A percentile compares a stretch with the other conserved stretches of the same genome.
Conservation (phyloP, 495 filamentous ascomycete genomes). For the Acidiella bohemica region DNA sequence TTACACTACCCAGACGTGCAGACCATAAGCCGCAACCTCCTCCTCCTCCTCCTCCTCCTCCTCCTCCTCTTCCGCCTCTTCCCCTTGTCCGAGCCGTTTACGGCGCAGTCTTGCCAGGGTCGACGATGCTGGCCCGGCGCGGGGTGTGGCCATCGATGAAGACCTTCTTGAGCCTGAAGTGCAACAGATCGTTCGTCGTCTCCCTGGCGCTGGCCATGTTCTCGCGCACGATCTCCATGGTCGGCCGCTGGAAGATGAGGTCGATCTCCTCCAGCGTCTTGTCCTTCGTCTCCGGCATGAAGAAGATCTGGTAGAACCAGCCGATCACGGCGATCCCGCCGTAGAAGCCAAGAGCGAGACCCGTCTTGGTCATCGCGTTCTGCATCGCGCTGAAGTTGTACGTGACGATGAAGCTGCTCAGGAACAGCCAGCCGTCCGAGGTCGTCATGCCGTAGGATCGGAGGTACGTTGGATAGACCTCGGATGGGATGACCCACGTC, state of each 20-base stretch:
- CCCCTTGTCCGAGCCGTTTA: no score
- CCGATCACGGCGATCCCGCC: constrained; percentile 45
- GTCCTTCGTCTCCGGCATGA: constrained; percentile 50
- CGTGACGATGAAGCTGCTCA: constrained; percentile 49
- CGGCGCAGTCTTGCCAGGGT: no score
- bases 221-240: constrained; percentile 36
- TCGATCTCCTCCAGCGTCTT: constrained; percentile 51
- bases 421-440: constrained; percentile 42
- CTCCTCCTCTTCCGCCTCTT: no score
- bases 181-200: constrained; percentile 11
- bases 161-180: constrained; percentile 15
- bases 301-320: constrained; percentile 45
- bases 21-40: no score
- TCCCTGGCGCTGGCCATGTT: constrained; percentile 8
- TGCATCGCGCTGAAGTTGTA: constrained; percentile 51
- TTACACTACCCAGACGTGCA: no score
- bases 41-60: no score
- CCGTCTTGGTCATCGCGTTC: constrained; percentile 41
- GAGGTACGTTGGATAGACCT: constrained; percentile 49
- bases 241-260: constrained; percentile 42
- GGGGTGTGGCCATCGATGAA: constrained; percentile 9
- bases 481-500: constrained; percentile 45
- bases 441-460: constrained; percentile 48
- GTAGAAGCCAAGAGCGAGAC: constrained; percentile 46
- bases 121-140: constrained; percentile 7